Conservation (phyloP, 2,329 filamentous ascomycete genomes). For the Lachnum nothofagi region DNA sequence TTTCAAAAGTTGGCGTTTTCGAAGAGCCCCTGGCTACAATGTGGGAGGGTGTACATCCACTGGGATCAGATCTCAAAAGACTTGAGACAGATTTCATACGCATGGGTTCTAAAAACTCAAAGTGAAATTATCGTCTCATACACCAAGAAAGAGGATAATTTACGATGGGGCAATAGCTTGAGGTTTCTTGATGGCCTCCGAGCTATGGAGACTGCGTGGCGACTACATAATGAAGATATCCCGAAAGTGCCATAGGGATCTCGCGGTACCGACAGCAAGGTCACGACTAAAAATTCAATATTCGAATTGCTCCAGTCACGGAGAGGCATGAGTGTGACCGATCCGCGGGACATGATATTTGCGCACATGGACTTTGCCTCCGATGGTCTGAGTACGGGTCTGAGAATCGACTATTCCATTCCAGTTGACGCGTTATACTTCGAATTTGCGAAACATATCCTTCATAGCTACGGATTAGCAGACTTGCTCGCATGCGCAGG, state of each 20-base stretch:
- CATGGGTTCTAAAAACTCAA: not conserved
- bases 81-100: not conserved
- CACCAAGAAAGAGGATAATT: too few species aligned
- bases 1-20: conserved; percentile 11
- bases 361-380: not conserved
- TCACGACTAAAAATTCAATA: not conserved
- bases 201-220: too few species aligned
- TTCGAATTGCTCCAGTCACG: not conserved
- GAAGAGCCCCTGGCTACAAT: conserved; percentile 8
- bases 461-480: not conserved
- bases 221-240: not conserved
- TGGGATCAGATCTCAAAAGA: conserved; percentile 2
- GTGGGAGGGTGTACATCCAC: not conserved
- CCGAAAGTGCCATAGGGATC: not conserved
- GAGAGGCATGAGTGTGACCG: conserved; percentile 1
- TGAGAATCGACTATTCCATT: not conserved
- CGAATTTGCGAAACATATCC: not conserved
- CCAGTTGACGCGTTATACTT: not conserved
- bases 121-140: too few species aligned
- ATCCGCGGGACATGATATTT: conserved; percentile 1
- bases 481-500: not conserved
- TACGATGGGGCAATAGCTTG: too few species aligned
- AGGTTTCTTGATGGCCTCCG: too few species aligned
- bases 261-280: too few species aligned
- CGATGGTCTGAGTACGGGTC: not conserved